Conservation (phyloP, 768 basidiomycete species). For the Pulveroboletus sp. region DNA sequence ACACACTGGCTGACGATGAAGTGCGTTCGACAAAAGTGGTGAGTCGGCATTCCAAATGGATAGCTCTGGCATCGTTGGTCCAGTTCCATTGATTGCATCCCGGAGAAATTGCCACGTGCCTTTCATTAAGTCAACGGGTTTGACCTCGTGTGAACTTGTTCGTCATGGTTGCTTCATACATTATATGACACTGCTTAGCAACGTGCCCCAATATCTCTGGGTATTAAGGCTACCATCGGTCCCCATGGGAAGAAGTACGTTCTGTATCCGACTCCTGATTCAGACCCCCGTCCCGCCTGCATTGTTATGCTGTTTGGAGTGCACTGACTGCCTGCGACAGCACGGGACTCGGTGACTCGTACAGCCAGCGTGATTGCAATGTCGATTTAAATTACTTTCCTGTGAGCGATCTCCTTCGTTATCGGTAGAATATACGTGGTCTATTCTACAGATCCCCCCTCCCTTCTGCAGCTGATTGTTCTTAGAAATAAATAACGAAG, state of each 20-base stretch:
- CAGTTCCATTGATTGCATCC: slow-evolving; percentile 8
- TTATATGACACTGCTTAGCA: background rate
- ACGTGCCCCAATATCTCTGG: background rate
- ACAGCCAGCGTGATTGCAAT: too few relatives aligned
- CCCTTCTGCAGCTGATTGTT: too few relatives aligned
- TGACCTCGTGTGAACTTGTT: slow-evolving; percentile 2
- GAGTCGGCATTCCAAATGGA: background rate
- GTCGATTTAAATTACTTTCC: too few relatives aligned
- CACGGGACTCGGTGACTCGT: too few relatives aligned
- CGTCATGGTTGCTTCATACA: background rate
- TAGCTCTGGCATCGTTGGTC: background rate
- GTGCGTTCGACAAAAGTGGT: background rate
- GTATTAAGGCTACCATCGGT: background rate
- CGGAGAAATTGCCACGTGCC: slow-evolving; percentile 9
- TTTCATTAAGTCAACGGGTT: background rate
- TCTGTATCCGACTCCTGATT: background rate
- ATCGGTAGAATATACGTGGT: too few relatives aligned
- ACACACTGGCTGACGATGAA: background rate
- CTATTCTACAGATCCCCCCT: too few relatives aligned
- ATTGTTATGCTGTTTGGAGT: too few relatives aligned
- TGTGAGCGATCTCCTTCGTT: too few relatives aligned
- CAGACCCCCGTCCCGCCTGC: background rate
- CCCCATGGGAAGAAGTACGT: background rate
- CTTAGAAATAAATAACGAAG: too few relatives aligned
- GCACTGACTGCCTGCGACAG: too few relatives aligned